phyloP scores from a whole-genome alignment of 2,329 filamentous ascomycete species.

The Pseudodiploospora longispora region DNA sequence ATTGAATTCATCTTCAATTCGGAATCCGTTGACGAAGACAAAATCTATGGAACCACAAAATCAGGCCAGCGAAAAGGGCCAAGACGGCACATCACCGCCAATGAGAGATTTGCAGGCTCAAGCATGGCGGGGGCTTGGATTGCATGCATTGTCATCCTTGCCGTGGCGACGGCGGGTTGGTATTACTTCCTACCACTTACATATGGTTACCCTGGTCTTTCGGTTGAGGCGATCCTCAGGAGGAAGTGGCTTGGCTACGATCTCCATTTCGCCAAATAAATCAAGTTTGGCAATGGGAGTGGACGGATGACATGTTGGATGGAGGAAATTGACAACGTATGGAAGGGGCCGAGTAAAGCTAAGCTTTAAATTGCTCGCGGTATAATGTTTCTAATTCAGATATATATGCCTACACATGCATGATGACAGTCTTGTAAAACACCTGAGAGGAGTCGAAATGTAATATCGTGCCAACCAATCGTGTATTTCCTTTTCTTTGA shows the following conservation, averaged over 20 bases:
- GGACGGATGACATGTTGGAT: no score
- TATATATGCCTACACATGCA: no score
- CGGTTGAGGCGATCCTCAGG: slow-evolving; percentile 65
- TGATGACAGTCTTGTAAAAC: no score
- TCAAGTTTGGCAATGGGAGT: no score
- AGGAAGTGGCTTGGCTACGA: slow-evolving; percentile 97
- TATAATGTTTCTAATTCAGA: no score
- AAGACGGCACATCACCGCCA: slow-evolving; percentile 64
- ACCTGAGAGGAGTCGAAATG: no score
- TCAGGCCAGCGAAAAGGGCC: slow-evolving; percentile 33
- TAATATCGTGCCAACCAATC: no score
- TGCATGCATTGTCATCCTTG: slow-evolving; percentile 62
- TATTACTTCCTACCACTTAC: slow-evolving; percentile 92
- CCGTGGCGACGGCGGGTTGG: slow-evolving; percentile 66
- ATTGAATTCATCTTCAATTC: slow-evolving; percentile 95
- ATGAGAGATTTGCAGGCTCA: slow-evolving; percentile 72
- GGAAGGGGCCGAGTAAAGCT: no score
- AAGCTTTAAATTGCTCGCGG: no score
- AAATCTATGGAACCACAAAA: slow-evolving; percentile 29
- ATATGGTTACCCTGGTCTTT: slow-evolving; percentile 86
- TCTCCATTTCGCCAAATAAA: slow-evolving; percentile 94
- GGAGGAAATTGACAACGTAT: no score
- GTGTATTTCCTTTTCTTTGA: no score
- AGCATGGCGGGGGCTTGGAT: slow-evolving; percentile 74
- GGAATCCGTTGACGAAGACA: slow-evolving; percentile 59